Evolutionary conservation across 129 eudicot genomes (phyloP), one percentile per base, ranked within the genome.

Genomic region (Scalesia atractyloides): DNA sequence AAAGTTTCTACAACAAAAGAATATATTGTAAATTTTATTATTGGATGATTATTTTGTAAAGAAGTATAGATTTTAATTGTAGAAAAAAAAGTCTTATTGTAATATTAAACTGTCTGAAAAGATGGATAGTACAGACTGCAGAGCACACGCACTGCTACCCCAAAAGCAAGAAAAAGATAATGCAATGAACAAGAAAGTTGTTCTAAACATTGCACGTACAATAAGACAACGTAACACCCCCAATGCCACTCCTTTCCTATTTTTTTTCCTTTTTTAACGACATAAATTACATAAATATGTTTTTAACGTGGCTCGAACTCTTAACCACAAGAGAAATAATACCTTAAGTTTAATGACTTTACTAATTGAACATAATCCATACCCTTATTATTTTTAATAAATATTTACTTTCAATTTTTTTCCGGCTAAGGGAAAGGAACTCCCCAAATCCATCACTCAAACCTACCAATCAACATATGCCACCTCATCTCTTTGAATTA

Each of bases 101-200:
- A 11, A 58, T 13, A 24, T 30, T 33, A 60, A 60, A 60, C 34
- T 33, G 66, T 60, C 66, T 60, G 66, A 60, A 60, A 60, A 60
- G 66, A 33, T 30, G 66, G 44, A 60, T 6, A 14, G 43, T 58
- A 34, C 64, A 58, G 39, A 58, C 18, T 5, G 66, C 66, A 60
- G 66, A 30, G 66, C 44, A 60, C 66, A 60, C 66, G 66, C 66
- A 60, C 66, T 60, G 44, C 66, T 60, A 60, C 44, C 66, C 66
- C 44, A 64, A 77, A 77, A 77, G 76, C 76, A 70, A 77, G 76
- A 62, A 70, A 77, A 77, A 69, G 81, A 75, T 65, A 65, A 41
- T 75, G 73, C 66, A 10, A 41, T 43, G 59, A 66, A 66, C 80
- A 54, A 75, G 73, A 75, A 75, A 75, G 49, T 75, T 75, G 80